Base-by-base conservation (phyloP, 495 filamentous ascomycete species). In the Diplogelasinospora grovesii region DNA sequence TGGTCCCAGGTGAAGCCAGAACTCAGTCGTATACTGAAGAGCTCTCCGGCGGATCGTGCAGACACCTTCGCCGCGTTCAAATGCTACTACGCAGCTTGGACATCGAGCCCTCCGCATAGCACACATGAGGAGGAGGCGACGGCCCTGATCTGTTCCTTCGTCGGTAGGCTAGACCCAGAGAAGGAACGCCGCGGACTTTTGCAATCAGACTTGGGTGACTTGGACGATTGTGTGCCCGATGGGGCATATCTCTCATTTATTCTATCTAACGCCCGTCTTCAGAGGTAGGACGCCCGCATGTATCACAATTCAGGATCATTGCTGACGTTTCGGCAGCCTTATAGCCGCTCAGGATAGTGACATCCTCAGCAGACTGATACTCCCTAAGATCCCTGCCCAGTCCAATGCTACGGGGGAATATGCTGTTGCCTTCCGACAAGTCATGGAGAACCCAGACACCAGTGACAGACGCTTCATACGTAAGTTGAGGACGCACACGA, bases 41-140 rank as follows among this genome's bases (percentile, higher is more conserved):
- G 61, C 26, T 50, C 38, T 6, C 29, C 55, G 2, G 25, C 61
- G 9, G 26, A 42, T 9, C 31, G 49, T 9, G 31, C 47, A 10
- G 60, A 62, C 16, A 61, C 60, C 0, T 60, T 65, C 21, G 60
- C 68, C 38, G 68, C 66, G 2, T 68, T 71, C 45, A 47, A 45
- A 27, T 71, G 62, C 46, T 66, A 57, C 29, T 54, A 52, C 8
- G 57, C 53, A 3, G 37, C 59, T 3, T 69, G 65, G 58, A 25
- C 65, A 14, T 54, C 64, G 14, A 58, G 60, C 23, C 48, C 64
- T 13, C 57, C 60, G n/a, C 51, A 46, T n/a, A 62, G 54, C 3
- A 46, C 43, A 24, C 35, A 60, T 13, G 59, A 64, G 37, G 46
- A 49, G 7, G 59, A 64, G 4, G 55, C 58, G 9, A 57, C 53